phyloP scores from a whole-genome alignment of 2,329 filamentous ascomycete species.

The Ophiostoma quercus region DNA sequence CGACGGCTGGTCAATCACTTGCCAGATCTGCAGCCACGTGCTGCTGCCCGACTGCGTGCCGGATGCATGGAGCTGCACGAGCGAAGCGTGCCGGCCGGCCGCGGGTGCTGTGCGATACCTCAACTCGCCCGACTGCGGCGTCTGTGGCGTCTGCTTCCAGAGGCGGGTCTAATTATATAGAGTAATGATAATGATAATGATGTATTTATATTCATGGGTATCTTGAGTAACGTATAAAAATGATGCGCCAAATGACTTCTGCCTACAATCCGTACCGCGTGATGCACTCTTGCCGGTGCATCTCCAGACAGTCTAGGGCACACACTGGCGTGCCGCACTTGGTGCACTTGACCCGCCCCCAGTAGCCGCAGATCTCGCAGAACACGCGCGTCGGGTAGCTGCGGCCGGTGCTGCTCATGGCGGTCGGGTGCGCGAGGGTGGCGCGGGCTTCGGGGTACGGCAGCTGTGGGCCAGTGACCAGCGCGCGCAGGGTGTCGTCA shows the following conservation, averaged over 20 bases:
- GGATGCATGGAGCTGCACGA: slow-evolving; percentile 60
- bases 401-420: slow-evolving; percentile 26
- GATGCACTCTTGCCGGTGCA: slow-evolving; percentile 67
- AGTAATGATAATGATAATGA: background rate
- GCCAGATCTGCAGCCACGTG: slow-evolving; percentile 66
- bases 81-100: slow-evolving; percentile 49
- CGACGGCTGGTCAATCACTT: slow-evolving; percentile 50
- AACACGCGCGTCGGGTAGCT: slow-evolving; percentile 60
- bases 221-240: background rate
- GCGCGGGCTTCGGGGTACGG: slow-evolving; percentile 56
- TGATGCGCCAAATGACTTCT: background rate
- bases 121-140: slow-evolving; percentile 63
- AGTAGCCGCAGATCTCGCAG: slow-evolving; percentile 77
- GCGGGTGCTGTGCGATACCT: slow-evolving; percentile 50
- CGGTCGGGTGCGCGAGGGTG: slow-evolving; percentile 8
- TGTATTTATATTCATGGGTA: background rate
- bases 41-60: slow-evolving; percentile 50
- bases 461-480: slow-evolving; percentile 60
- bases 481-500: slow-evolving; percentile 56
- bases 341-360: slow-evolving; percentile 69
- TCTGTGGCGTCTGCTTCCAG: slow-evolving; percentile 64
- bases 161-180: background rate
- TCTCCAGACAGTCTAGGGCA: slow-evolving; percentile 66
- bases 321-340: slow-evolving; percentile 77
- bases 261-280: slow-evolving; percentile 53